Evolutionary conservation across 345 rosid genomes (phyloP).

Genomic region (Anastatica hierochuntica): DNA sequence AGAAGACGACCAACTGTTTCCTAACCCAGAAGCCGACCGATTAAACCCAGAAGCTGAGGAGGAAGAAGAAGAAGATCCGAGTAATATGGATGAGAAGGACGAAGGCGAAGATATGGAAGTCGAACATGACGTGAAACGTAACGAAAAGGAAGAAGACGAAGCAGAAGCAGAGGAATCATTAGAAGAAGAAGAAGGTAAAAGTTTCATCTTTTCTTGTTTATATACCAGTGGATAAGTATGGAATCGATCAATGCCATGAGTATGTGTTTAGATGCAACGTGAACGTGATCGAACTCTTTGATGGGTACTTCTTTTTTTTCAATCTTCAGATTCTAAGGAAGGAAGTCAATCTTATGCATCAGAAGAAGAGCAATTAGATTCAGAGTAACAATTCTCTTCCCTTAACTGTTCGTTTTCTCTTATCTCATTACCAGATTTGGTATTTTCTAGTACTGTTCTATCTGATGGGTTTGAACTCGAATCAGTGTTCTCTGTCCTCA

Average conservation of each 20-base stretch:
- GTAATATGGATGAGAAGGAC: not conserved
- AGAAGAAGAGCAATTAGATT: constrained; percentile 49
- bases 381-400: constrained; percentile 35
- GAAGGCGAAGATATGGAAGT: not conserved
- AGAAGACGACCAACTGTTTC: constrained; percentile 26
- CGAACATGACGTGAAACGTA: constrained; percentile 23
- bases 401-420: constrained; percentile 4
- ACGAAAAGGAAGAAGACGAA: constrained; percentile 26
- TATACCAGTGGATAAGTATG: not conserved
- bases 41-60: not conserved
- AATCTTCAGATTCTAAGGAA: constrained; percentile 44
- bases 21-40: constrained; percentile 11
- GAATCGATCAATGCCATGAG: constrained; percentile 13
- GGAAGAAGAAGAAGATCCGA: constrained; percentile 16
- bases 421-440: constrained; percentile 1
- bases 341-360: constrained; percentile 38
- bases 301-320: constrained; percentile 6
- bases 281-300: constrained; percentile 15
- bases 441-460: constrained; percentile 13
- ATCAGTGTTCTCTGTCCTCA: not conserved
- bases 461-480: constrained; percentile 7
- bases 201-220: not conserved
- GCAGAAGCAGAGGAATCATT: constrained; percentile 19
- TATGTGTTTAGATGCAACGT: constrained; percentile 5
- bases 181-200: constrained; percentile 18